Conservation (phyloP, 768 basidiomycete species). For the Saitozyma sp. region DNA sequence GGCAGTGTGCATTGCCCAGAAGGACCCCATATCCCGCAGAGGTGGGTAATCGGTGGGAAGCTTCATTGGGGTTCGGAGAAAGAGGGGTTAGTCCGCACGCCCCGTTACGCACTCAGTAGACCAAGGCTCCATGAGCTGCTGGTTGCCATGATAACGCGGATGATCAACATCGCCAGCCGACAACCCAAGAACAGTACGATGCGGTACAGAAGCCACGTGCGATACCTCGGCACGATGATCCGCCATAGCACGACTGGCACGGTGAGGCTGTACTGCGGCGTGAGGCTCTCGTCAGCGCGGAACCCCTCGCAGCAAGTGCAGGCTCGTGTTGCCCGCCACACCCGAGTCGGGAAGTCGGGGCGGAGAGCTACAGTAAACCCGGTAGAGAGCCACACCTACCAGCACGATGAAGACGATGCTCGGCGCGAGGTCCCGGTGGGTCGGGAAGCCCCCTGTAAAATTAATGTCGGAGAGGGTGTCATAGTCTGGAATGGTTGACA, state of each 20-base stretch:
- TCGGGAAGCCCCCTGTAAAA: conserved; percentile 24
- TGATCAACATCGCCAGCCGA: conserved; percentile 13
- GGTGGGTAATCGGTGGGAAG: too few species aligned
- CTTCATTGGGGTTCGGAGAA: too few species aligned
- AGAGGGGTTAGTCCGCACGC: too few species aligned
- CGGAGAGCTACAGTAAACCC: too few species aligned
- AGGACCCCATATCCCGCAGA: too few species aligned
- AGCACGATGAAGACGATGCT: conserved; percentile 21
- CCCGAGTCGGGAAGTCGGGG: too few species aligned
- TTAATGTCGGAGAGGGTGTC: conserved; percentile 4
- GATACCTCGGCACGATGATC: conserved; percentile 1
- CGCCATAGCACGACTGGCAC: conserved; percentile 11
- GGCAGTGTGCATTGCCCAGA: too few species aligned
- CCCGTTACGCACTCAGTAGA: conserved; percentile 14
- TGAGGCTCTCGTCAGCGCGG: background rate
- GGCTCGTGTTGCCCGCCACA: too few species aligned
- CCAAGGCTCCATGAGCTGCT: conserved; percentile 6
- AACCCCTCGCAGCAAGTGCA: too few species aligned
- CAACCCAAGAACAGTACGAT: conserved; percentile 15
- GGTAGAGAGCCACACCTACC: conserved; percentile 10
- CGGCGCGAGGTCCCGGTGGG: conserved; percentile 19
- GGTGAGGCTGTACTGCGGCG: conserved; percentile 12
- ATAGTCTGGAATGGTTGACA: too few species aligned
- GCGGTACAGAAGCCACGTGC: conserved; percentile 16
- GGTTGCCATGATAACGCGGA: conserved; percentile 17